A percentile compares a stretch with the other conserved stretches of the same genome.
Evolutionary conservation across 805 yeast species (phyloP).

Genomic region (Candida maesae): DNA sequence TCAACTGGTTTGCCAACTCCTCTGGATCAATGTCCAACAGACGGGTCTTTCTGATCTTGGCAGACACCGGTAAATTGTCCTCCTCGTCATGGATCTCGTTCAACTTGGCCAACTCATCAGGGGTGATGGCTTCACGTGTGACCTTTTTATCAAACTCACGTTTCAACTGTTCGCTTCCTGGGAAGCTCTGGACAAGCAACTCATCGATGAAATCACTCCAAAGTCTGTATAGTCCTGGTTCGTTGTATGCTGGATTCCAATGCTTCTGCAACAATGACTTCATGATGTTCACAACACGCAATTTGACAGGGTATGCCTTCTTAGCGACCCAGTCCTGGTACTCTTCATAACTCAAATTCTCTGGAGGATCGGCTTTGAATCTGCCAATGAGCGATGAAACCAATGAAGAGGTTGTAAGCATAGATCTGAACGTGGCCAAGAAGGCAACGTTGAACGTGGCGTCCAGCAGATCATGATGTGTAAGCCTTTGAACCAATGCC

Average conservation of each 20-base stretch:
- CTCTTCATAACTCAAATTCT: slow-evolving; percentile 79
- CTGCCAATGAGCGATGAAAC: slow-evolving; percentile 56
- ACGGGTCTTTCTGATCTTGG: slow-evolving; percentile 38
- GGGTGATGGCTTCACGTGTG: slow-evolving; percentile 4
- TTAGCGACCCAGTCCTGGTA: slow-evolving; percentile 71
- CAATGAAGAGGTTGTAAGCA: slow-evolving; percentile 63
- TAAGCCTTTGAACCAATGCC: slow-evolving; percentile 75
- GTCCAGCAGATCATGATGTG: slow-evolving; percentile 65
- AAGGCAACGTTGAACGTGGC: slow-evolving; percentile 64
- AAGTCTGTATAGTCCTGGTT: slow-evolving; percentile 36
- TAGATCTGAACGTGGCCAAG: slow-evolving; percentile 71
- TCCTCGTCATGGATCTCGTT: slow-evolving; percentile 5
- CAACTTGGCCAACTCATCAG: not conserved
- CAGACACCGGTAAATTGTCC: slow-evolving; percentile 7
- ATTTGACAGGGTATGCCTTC: slow-evolving; percentile 64
- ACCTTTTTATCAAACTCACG: slow-evolving; percentile 36
- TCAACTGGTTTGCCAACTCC: slow-evolving; percentile 80
- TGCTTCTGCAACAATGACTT: slow-evolving; percentile 61
- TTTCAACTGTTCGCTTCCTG: slow-evolving; percentile 40
- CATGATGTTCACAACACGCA: slow-evolving; percentile 63
- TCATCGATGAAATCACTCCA: slow-evolving; percentile 38
- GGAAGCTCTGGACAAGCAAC: slow-evolving; percentile 38
- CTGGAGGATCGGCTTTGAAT: slow-evolving; percentile 76
- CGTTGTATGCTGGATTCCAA: slow-evolving; percentile 63
- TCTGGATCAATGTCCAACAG: slow-evolving; percentile 65